A percentile compares a stretch with the other conserved stretches of the same genome.
phyloP scores from a whole-genome alignment of 352 stramenopile species.

The Blastocystis sp. region DNA sequence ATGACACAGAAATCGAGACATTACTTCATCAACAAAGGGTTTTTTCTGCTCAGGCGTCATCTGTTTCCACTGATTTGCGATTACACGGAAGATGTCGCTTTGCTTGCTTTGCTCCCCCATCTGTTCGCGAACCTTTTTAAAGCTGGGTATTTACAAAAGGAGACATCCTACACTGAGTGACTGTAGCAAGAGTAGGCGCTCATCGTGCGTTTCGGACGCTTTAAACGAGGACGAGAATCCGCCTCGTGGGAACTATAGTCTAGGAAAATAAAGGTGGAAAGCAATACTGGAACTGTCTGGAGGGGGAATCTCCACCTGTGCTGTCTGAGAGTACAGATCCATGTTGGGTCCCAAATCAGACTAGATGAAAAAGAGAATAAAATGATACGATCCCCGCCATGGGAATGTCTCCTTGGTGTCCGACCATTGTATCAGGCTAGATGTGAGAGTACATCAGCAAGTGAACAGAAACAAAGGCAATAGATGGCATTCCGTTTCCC shows the following conservation, averaged over 20 bases:
- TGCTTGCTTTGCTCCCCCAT: slow-evolving; percentile 29
- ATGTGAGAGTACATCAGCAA: background rate
- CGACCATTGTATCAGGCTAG: slow-evolving; percentile 39
- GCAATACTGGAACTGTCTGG: background rate
- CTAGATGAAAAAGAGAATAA: background rate
- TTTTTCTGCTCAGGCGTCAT: slow-evolving; percentile 54
- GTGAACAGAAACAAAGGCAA: background rate
- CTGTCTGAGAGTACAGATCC: background rate
- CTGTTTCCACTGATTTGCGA: slow-evolving; percentile 15
- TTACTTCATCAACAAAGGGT: slow-evolving; percentile 20
- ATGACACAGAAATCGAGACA: background rate
- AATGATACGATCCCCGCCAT: background rate
- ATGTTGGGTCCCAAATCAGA: background rate
- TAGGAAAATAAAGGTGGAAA: background rate
- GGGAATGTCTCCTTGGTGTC: background rate
- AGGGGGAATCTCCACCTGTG: background rate
- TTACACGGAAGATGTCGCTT: slow-evolving; percentile 43
- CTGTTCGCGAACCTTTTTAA: slow-evolving; percentile 29
- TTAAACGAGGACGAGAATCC: background rate
- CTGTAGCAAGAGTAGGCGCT: slow-evolving; percentile 55
- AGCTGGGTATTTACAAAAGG: background rate
- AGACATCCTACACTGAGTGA: background rate
- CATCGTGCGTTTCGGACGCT: slow-evolving; percentile 51
- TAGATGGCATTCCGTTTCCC: background rate
- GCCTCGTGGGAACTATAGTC: background rate